Base-by-base conservation (phyloP, 106 monocot species). In the Dendrobium catenatum region DNA sequence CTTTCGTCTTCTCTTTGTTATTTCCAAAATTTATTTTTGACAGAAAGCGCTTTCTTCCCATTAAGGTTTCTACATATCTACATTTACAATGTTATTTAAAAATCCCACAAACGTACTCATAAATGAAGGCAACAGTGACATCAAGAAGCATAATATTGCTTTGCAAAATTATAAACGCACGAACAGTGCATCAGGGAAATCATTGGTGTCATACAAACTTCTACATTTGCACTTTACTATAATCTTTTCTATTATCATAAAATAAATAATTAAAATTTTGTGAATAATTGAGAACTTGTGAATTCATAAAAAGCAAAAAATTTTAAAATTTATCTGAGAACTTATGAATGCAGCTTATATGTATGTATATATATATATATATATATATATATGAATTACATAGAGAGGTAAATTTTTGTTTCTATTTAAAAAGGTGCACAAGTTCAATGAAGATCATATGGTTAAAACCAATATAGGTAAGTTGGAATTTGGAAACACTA, bases 11-110 rank as follows among this genome's bases (percentile, higher is more conserved):
- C 80, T 99, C 99, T 84, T 90, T 95, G 75, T 55, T 85, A 67
- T 85, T 87, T 61, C 95, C 99, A 82, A 80, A 84, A 76, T 91
- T 90, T 76, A 99, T 99, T 80, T 99, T 99, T 66, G 99, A 86
- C 61, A 99, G 81, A 82, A 87, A 99, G 2, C 95, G 88, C 78
- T 91, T 93, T 76, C 99, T 89, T 20, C 99, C 99, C 88, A 88
- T 88, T 67, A 99, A 85, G 59, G 99, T 99, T 86, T 95, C 82
- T 19, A 99, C 82, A 83, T 93, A 95, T 55, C 98, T 99, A 84
- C 61, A 76, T 18, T 48, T 48, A 27, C 10, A 29, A 49, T 49
- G 24, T 49, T 19, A 26, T 49, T 49, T 26, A 26, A 48, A 48
- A 24, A 48, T 27, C n/a, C 42, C 76, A 76, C 4, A 26, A 10